Evolutionary conservation across 2,329 filamentous ascomycete genomes (phyloP), one percentile per base, ranked within the genome.

Genomic region (Alternaria hordeiaustralica): DNA sequence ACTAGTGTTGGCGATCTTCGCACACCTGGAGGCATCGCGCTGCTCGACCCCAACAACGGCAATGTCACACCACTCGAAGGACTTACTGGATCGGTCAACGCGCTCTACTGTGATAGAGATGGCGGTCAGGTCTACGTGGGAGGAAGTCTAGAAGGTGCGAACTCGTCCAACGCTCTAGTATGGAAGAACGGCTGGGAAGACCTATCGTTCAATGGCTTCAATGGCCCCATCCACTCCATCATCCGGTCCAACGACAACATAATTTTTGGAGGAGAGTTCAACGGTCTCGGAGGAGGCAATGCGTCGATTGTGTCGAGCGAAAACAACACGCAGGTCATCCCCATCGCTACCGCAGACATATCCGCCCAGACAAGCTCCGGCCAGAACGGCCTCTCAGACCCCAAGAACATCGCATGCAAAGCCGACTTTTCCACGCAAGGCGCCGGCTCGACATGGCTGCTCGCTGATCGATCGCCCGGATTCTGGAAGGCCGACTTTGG

Each of bases 141-240:
- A 62, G 96, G 96, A 26, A 90, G 89, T 65, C 97, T 99, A 78
- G 89, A 87, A 60, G 90, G 89, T 45, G 87, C 84, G 41, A 93
- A 96, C 75, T 96, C 94, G 7, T 93, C 91, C 25, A 98, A 99
- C 78, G 96, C 95, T 6, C 90, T 97, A 71, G 88, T 92, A 12
- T 98, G 93, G 93, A 87, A 84, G 10, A 83, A 88, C 28, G 68
- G 72, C 46, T 97, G 92, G 90, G 87, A 87, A 20, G 91, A 93
- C 73, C 82, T 99, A 60, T 91, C 95, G 3, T 99, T 99, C 82
- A 89, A 90, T 44, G 96, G 96, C 21, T 97, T 99, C 82, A 98
- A 98, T 80, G 94, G 94, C 25, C 93, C 93, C 3, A 94, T 99
- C 55, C 88, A 88, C 66, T 92, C 94, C 41, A 98, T 99, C 70